A percentile compares a stretch with the other conserved stretches of the same genome.
phyloP scores from a whole-genome alignment of 83 land plant genomes.

The Thuja plicata region DNA sequence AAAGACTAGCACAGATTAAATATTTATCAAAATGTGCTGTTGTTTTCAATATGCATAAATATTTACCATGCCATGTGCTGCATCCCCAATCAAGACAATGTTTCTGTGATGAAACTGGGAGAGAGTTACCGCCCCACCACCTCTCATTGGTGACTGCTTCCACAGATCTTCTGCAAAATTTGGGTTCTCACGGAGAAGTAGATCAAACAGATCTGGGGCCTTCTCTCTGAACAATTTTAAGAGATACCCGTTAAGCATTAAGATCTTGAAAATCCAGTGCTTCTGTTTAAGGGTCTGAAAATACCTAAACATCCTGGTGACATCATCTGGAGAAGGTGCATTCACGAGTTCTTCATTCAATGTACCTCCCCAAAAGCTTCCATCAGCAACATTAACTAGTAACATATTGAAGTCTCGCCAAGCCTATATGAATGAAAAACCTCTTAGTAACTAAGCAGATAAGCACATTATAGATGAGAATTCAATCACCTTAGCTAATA shows the following conservation, averaged over 20 bases:
- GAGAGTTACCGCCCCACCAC: conserved; percentile 35
- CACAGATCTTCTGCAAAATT: conserved; percentile 35
- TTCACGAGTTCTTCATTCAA: conserved; percentile 23
- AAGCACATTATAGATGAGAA: neutral
- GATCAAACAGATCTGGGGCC: conserved; percentile 38
- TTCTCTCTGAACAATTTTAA: conserved; percentile 25
- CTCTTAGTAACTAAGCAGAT: neutral
- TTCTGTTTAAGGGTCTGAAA: neutral
- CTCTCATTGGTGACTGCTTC: conserved; percentile 30
- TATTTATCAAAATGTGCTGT: neutral
- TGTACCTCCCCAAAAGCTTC: conserved; percentile 51
- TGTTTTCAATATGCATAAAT: neutral
- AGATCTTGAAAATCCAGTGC: neutral
- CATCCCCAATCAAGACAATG: conserved; percentile 41
- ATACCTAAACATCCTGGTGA: conserved; percentile 27
- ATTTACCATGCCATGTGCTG: conserved; percentile 47
- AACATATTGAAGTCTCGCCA: conserved; percentile 33
- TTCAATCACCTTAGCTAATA: neutral
- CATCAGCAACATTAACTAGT: conserved; percentile 43
- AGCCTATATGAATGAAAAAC: conserved; percentile 1
- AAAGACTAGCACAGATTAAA: neutral
- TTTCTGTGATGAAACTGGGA: conserved; percentile 42
- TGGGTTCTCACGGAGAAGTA: conserved; percentile 33
- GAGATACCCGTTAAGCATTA: neutral
- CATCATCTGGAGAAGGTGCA: conserved; percentile 32